Percentiles rank a stretch among this genome's conserved stretches.
Evolutionary conservation across 2,329 filamentous ascomycete genomes (phyloP).

Genomic region (Aureobasidium uvarum): DNA sequence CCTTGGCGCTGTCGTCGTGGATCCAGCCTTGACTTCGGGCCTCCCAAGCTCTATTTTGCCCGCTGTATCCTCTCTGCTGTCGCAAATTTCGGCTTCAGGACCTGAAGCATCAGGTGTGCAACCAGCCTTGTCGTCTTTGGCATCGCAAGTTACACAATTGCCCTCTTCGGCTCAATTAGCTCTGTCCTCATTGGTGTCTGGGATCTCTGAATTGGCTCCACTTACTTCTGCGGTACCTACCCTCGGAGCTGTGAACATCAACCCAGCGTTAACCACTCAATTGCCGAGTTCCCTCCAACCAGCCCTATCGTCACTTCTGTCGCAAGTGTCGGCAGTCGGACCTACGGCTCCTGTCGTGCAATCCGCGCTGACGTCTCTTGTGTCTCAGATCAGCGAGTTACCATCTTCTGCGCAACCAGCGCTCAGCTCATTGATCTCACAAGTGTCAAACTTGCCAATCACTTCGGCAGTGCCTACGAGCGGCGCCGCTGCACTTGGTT

Average conservation of each 20-base stretch:
- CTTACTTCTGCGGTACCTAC: background rate
- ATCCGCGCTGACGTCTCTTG: background rate
- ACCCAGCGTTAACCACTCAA: background rate
- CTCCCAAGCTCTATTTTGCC: slow-evolving; percentile 7
- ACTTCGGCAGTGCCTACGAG: background rate
- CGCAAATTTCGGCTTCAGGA: slow-evolving; percentile 4
- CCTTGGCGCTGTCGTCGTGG: background rate
- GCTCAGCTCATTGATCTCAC: background rate
- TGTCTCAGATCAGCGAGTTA: background rate
- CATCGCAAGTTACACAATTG: background rate
- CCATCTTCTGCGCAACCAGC: background rate
- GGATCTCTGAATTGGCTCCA: background rate
- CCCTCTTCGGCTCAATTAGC: background rate
- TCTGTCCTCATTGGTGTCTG: background rate
- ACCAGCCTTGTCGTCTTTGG: background rate
- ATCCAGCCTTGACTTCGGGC: background rate
- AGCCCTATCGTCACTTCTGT: background rate
- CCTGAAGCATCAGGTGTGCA: background rate
- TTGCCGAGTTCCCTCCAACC: background rate
- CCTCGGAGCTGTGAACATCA: background rate
- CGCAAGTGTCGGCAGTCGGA: background rate
- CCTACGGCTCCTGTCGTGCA: background rate
- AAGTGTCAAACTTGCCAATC: background rate
- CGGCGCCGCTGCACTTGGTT: background rate
- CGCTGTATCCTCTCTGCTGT: background rate